These are phyloP conservation scores for Esteya vermicola DNA, from an alignment of 2,329 filamentous ascomycete genomes.

Conservation along the genomic window DNA sequence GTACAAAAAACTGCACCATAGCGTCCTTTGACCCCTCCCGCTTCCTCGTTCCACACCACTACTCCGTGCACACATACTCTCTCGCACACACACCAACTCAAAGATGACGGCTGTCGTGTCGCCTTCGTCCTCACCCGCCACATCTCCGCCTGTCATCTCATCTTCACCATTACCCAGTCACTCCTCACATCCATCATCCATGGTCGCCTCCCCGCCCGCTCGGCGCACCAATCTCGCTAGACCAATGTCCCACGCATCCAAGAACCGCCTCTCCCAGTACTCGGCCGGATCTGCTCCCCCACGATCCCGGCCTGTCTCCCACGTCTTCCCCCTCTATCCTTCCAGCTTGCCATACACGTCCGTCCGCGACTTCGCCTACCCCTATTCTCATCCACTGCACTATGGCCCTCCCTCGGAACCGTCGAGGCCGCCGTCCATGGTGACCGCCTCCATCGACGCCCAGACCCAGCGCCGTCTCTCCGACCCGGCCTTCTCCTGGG, in stretches of 20 bases:
- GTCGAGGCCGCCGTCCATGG: conserved; percentile 58
- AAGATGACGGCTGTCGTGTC: conserved; percentile 41
- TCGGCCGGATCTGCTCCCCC: conserved; percentile 55
- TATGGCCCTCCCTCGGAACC: conserved; percentile 79
- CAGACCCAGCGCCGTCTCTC: conserved; percentile 55
- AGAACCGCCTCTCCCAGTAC: conserved; percentile 72
- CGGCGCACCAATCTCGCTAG: conserved; percentile 47
- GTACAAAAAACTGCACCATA: conserved; percentile 5
- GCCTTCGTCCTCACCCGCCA: conserved; percentile 34
- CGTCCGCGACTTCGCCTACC: conserved; percentile 93
- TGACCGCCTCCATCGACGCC: conserved; percentile 67
- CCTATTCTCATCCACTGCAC: conserved; percentile 68
- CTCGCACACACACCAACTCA: conserved; percentile 1
- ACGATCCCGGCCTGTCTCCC: conserved; percentile 67
- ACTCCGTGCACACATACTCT: background rate
- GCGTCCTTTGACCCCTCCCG: conserved; percentile 7
- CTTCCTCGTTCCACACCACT: conserved; percentile 2
- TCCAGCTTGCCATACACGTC: conserved; percentile 78
- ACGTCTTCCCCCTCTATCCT: conserved; percentile 68
- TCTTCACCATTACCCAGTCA: conserved; percentile 30
- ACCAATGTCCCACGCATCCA: conserved; percentile 64
- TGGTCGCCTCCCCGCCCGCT: conserved; percentile 40
- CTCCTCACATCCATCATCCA: conserved; percentile 38
- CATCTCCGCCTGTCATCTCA: conserved; percentile 34
- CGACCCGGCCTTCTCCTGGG: conserved; percentile 66